Evolutionary conservation across 371 early-diverging fungal genomes (phyloP), one percentile per base, ranked within the genome.

Genomic region (Zychaea mexicana): DNA sequence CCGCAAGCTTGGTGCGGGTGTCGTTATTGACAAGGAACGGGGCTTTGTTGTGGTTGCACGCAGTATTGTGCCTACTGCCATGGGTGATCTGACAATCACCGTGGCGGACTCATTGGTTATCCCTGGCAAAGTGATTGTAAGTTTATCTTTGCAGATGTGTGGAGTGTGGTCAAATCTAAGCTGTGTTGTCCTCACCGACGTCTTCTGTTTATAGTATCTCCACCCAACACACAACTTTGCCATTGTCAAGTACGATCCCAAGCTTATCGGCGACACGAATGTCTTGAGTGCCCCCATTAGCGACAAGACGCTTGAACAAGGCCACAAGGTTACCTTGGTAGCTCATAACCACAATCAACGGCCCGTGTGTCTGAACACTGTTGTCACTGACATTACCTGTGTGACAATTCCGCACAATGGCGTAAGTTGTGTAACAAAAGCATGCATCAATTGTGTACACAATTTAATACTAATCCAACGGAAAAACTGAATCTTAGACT

Each of bases 211-310:
- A 3, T 68, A 82, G 65, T 93, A 88, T 66, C 73, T 93, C n/a
- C 94, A 95, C 65, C 94, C 94, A n/a, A 88, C 90, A 2, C 93
- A 93, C 56, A 92, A 92, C 67, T 86, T 90, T 64, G 84, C 90
- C 1, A 73, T 95, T 59, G 74, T 92, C 8, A 82, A 83, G 30
- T 95, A 92, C 76, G 90, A 93, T 71, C 91, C 95, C 5, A 74
- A 69, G 32, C 78, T 86, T 21, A 64, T 93, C 46, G 93, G 91
- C 38, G 81, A 85, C 3, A 93, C 94, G 2, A 85, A 90, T 26
- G 89, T 92, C 0, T 65, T 78, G 57, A 80, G 88, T 31, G 89
- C 92, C 19, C 81, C 82, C 2, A 61, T 92, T 30, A 86, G 88
- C 60, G 78, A 84, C 24, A 73, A 72, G 19, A 73, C 78, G 36